Evolutionary conservation across 140 eudicot species (phyloP), one percentile per base, ranked within the genome.

Genomic region (Stevia rebaudiana): DNA sequence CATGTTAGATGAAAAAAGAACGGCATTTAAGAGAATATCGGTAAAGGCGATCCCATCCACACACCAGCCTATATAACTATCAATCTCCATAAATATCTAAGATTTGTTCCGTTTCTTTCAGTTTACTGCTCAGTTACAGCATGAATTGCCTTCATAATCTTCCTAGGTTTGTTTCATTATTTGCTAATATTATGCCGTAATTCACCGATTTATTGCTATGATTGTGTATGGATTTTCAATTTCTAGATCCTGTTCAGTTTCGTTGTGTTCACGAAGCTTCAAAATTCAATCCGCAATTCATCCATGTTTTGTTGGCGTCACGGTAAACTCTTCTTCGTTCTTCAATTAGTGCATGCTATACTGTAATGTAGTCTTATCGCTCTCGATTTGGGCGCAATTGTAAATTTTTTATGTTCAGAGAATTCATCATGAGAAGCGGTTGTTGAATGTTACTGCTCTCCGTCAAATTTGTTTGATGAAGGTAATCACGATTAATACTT

Each of bases 141-240:
- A 88, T 88, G 96, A 82, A 85, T 35, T 88, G 90, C 76, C 96
- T 85, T 60, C 87, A 84, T 36, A 82, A 72, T 75, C 76, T 82
- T 65, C 81, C 94, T 13, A 85, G 96, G 96, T 85, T 63, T 22
- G 44, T 21, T 9, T 44, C 31, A 2, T 9, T 15, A 47, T 60
- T 28, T 6, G 10, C 46, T 16, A 3, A 16, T 55, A n/a, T 11
- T 39, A 11, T 17, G 7, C 13, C 3, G 18, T 41, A 50, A 12
- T 11, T 36, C 31, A 11, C 28, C 46, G 2, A 22, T 13, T 6
- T 5, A 28, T 56, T 19, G 13, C 24, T 35, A 54, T 54, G 8
- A 54, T 54, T 54, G 59, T 24, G 31, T 52, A 23, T 53, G 22
- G 50, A 44, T 39, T 60, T 48, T 56, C 46, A 51, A 25, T 72